Percentiles rank a stretch among this genome's conserved stretches.
Conservation (phyloP, 495 filamentous ascomycete species). For the Glarea lozoyensis region DNA sequence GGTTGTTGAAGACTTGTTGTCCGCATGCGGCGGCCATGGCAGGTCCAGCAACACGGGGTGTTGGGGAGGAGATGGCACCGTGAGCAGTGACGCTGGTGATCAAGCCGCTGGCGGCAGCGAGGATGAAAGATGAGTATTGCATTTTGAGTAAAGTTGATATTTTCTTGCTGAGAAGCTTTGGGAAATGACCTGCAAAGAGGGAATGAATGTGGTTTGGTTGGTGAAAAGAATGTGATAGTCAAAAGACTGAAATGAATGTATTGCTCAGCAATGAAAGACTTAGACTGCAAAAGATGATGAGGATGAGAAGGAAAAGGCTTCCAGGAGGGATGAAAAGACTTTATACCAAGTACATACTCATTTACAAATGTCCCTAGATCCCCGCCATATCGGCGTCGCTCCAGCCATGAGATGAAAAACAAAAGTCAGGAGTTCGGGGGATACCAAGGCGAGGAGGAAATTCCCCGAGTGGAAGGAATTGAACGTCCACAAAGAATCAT, state of each 20-base stretch:
- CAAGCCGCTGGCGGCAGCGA: not conserved
- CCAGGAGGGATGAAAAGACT: not conserved
- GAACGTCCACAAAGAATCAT: not conserved
- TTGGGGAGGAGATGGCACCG: conserved; percentile 41
- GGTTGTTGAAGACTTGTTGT: conserved; percentile 42
- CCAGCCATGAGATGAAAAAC: not conserved
- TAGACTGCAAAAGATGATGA: not conserved
- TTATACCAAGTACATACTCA: not conserved
- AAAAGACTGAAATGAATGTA: not conserved
- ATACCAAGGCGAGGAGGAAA: not conserved
- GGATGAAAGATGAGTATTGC: conserved; percentile 1
- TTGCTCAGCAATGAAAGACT: conserved; percentile 1
- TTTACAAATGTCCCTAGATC: not conserved
- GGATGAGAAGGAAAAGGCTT: not conserved
- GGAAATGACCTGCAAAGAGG: not conserved
- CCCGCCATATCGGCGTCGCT: not conserved
- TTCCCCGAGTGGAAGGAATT: not conserved
- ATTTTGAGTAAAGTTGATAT: not conserved
- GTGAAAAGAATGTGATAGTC: conserved; percentile 1
- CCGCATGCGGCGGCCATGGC: conserved; percentile 44
- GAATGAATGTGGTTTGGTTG: not conserved
- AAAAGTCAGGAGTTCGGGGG: not conserved
- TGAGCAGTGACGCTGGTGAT: conserved; percentile 41
- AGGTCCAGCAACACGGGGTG: conserved; percentile 41
- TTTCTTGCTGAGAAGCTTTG: not conserved